These are phyloP conservation scores for Chlamydomonas eustigma DNA, from an alignment of 139 green algal species.

Conservation along the genomic window DNA sequence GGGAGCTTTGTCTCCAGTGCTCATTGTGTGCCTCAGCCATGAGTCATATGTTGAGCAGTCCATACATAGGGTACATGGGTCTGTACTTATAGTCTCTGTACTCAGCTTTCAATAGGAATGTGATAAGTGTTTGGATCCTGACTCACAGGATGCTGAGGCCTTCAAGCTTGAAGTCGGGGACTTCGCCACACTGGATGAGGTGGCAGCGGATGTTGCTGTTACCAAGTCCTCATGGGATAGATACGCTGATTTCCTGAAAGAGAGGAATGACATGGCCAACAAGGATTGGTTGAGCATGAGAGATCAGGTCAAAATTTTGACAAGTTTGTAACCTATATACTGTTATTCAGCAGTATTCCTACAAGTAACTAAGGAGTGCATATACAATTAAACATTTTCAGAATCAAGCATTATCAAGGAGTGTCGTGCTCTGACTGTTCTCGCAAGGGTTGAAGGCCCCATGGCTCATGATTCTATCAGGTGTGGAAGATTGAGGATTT, in stretches of 20 bases:
- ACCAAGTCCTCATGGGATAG: conserved; percentile 52
- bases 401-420: neutral
- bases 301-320: conserved; percentile 37
- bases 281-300: conserved; percentile 69
- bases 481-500: conserved; percentile 81
- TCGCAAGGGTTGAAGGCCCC: neutral
- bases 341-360: no score
- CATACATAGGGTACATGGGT: no score
- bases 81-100: no score
- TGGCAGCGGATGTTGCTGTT: conserved; percentile 46
- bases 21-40: no score
- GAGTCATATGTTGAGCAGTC: no score
- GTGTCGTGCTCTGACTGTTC: no score
- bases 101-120: no score
- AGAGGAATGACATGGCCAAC: conserved; percentile 59
- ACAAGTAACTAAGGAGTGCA: no score
- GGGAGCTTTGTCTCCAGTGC: no score
- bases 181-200: conserved; percentile 53
- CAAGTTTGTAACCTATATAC: no score
- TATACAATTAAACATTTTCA: neutral
- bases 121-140: no score
- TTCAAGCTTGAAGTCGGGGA: conserved; percentile 56
- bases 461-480: conserved; percentile 19
- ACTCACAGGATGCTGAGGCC: conserved; percentile 51
- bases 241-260: conserved; percentile 18